A percentile compares a stretch with the other conserved stretches of the same genome.
phyloP scores from a whole-genome alignment of 768 basidiomycete species.

The Polyporus arcularius region DNA sequence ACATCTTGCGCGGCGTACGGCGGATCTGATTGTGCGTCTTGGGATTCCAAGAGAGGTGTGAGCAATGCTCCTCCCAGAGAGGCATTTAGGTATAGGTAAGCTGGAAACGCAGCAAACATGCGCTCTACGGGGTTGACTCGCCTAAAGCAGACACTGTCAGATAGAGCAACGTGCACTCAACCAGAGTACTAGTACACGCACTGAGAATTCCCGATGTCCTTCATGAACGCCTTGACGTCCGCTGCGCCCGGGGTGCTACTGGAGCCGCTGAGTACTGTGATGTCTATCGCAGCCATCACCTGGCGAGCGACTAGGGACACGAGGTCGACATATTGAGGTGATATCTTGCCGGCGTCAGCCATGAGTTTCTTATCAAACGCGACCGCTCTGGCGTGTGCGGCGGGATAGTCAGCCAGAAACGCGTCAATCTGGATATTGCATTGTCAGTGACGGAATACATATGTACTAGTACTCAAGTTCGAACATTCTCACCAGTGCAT shows the following conservation, averaged over 20 bases:
- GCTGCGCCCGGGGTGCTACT: conserved; percentile 21
- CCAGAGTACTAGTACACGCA: not conserved
- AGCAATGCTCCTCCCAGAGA: conserved; percentile 29
- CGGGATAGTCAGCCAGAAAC: conserved; percentile 22
- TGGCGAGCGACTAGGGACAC: conserved; percentile 30
- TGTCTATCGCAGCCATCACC: conserved; percentile 27
- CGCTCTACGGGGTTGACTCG: conserved; percentile 36
- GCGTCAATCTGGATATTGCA: conserved; percentile 18
- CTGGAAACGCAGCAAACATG: conserved; percentile 32
- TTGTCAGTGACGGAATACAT: not conserved
- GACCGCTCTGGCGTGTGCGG: conserved; percentile 18
- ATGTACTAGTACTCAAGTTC: no score
- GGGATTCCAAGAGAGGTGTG: conserved; percentile 30
- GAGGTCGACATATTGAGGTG: conserved; percentile 25
- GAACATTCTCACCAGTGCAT: not conserved
- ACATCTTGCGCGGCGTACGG: conserved; percentile 31
- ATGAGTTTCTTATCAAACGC: conserved; percentile 26
- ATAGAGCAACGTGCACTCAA: not conserved
- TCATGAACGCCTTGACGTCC: conserved; percentile 27
- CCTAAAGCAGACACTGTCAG: not conserved
- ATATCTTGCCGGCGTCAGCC: conserved; percentile 21
- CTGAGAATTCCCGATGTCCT: conserved; percentile 7
- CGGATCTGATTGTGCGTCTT: conserved; percentile 15
- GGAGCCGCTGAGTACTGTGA: conserved; percentile 23
- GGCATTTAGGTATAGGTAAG: conserved; percentile 33